These are phyloP conservation scores for Citrus maxima DNA, from an alignment of 345 rosid genomes.

Conservation along the genomic window DNA sequence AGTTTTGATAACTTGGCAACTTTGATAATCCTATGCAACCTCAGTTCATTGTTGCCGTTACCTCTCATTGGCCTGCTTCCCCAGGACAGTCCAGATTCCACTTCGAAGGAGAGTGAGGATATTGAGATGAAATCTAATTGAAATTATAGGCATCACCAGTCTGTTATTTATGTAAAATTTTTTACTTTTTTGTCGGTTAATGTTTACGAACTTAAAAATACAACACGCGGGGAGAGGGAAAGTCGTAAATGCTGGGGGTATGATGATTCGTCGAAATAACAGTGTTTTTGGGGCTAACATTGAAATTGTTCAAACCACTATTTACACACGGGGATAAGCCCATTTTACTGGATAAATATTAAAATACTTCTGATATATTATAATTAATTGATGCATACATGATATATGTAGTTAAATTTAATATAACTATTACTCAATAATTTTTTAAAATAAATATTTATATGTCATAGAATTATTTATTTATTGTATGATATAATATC, in stretches of 20 bases:
- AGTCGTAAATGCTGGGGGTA: neutral
- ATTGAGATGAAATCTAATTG: constrained; percentile 77
- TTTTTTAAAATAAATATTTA: too few relatives aligned
- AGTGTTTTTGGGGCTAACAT: neutral
- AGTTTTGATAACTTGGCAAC: constrained; percentile 62
- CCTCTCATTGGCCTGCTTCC: constrained; percentile 92
- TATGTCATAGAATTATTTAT: too few relatives aligned
- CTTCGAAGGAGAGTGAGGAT: constrained; percentile 40
- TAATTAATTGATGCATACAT: fast-evolving
- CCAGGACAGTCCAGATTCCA: constrained; percentile 35
- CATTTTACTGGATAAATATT: neutral
- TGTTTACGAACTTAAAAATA: neutral
- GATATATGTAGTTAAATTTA: too few relatives aligned
- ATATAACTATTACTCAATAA: too few relatives aligned
- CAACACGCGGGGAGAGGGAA: neutral
- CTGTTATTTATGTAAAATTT: neutral
- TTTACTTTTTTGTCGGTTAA: neutral
- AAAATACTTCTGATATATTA: fast-evolving
- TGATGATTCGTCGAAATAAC: neutral
- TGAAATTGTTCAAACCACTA: neutral
- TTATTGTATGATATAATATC: too few relatives aligned
- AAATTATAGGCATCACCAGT: constrained; percentile 12
- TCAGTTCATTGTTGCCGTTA: constrained; percentile 89
- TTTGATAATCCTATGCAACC: constrained; percentile 82
- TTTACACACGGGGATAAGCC: neutral